Evolutionary conservation across 73 alveolate species (phyloP).

Genomic region (Urostyla sp.): DNA sequence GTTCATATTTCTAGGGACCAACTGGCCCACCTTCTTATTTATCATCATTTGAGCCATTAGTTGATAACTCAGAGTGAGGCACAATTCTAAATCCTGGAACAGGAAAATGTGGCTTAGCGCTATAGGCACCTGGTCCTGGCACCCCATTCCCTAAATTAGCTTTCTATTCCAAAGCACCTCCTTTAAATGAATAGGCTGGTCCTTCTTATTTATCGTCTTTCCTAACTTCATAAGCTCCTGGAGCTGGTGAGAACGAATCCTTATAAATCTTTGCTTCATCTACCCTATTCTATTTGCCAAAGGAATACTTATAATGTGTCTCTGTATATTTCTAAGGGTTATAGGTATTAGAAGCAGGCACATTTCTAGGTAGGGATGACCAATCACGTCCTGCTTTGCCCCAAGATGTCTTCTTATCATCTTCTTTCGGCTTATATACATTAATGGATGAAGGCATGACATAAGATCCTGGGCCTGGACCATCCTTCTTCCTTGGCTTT

Average conservation of each 20-base stretch:
- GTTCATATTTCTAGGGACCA: conserved; percentile 29
- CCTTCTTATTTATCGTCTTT: conserved; percentile 51
- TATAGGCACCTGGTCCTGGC: conserved; percentile 74
- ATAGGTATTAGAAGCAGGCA: conserved; percentile 49
- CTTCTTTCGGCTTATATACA: not conserved
- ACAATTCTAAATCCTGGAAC: conserved; percentile 53
- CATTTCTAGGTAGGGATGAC: conserved; percentile 8
- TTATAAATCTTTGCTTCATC: conserved; percentile 22
- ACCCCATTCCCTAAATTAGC: conserved; percentile 63
- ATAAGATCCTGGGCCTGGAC: conserved; percentile 64
- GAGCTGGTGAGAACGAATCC: conserved; percentile 52
- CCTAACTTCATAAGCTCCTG: conserved; percentile 51
- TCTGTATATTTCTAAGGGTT: conserved; percentile 36
- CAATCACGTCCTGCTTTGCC: conserved; percentile 48
- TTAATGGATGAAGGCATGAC: not conserved
- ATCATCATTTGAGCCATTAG: not conserved
- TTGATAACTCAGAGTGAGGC: not conserved
- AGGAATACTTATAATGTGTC: conserved; percentile 29
- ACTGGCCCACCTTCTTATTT: conserved; percentile 12
- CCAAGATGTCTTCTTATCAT: conserved; percentile 19
- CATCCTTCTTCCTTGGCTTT: conserved; percentile 46
- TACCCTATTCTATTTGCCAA: conserved; percentile 17
- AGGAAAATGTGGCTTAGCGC: not conserved
- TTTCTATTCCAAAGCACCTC: conserved; percentile 59
- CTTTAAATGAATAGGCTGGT: conserved; percentile 52